These are phyloP conservation scores for Coemansia erecta DNA, from an alignment of 192 early-diverging fungal genomes.

Conservation along the genomic window DNA sequence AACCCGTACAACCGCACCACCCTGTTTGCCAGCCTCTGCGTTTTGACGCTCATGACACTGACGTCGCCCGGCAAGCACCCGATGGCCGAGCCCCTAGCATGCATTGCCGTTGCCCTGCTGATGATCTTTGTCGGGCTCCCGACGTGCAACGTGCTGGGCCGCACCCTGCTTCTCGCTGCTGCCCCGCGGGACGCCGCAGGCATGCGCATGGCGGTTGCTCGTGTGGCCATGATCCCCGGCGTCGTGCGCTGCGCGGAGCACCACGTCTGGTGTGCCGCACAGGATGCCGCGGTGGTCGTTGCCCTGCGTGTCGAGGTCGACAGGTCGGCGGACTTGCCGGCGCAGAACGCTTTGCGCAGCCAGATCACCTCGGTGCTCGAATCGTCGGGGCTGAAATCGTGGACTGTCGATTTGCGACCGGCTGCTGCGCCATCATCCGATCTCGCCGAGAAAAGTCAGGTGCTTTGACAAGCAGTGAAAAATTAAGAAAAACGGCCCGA, in stretches of 20 bases:
- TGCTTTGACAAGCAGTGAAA: background rate
- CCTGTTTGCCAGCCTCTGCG: slow-evolving; percentile 32
- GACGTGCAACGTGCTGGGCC: slow-evolving; percentile 30
- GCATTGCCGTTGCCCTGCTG: slow-evolving; percentile 21
- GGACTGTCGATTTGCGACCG: slow-evolving; percentile 22
- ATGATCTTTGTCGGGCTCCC: slow-evolving; percentile 31
- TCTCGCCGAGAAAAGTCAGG: background rate
- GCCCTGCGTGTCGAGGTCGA: background rate
- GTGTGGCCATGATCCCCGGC: slow-evolving; percentile 21
- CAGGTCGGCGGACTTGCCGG: background rate
- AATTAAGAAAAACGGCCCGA: background rate
- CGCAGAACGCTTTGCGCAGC: background rate
- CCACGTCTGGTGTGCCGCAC: slow-evolving; percentile 30
- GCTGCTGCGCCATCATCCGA: background rate
- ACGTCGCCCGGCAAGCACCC: slow-evolving; percentile 6
- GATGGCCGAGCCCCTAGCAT: slow-evolving; percentile 39
- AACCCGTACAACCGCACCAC: slow-evolving; percentile 41
- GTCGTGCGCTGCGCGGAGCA: slow-evolving; percentile 19
- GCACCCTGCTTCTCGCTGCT: slow-evolving; percentile 21
- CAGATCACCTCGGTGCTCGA: slow-evolving; percentile 8
- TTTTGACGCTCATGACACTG: slow-evolving; percentile 17
- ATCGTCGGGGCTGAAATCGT: slow-evolving; percentile 14
- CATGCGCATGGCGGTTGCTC: slow-evolving; percentile 11
- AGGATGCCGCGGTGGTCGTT: background rate
- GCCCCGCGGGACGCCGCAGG: slow-evolving; percentile 3